Evolutionary conservation across 441 rosid genomes (phyloP).

Genomic region (Pelargonium citronellum): DNA sequence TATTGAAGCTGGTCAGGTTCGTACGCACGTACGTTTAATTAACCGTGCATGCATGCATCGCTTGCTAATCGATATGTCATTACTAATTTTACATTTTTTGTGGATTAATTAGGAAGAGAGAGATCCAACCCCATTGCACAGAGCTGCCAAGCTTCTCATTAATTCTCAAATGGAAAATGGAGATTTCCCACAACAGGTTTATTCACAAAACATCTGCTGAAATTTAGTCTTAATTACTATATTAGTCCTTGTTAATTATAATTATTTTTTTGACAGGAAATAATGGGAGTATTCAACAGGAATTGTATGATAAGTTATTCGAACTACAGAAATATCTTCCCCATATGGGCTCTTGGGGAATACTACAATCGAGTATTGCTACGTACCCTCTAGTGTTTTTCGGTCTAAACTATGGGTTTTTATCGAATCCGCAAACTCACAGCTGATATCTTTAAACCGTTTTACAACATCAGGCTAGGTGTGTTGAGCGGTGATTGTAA

Average conservation of each 20-base stretch:
- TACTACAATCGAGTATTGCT: conserved; percentile 21
- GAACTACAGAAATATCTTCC: conserved; percentile 42
- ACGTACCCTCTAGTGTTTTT: too few species aligned
- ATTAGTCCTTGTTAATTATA: too few species aligned
- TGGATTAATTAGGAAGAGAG: conserved; percentile 30
- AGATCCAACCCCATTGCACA: conserved; percentile 47
- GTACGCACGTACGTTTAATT: conserved; percentile 19
- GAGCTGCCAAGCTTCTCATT: conserved; percentile 43
- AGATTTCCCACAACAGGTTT: conserved; percentile 43
- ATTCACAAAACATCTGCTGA: background rate
- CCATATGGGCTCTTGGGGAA: conserved; percentile 56
- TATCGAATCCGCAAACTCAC: too few species aligned
- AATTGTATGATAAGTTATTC: conserved; percentile 50
- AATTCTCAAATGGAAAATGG: conserved; percentile 37
- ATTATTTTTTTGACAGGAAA: conserved; percentile 27
- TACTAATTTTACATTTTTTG: background rate
- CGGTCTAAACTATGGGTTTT: too few species aligned
- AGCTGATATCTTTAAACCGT: too few species aligned
- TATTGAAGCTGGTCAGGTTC: conserved; percentile 64
- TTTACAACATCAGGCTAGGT: too few species aligned
- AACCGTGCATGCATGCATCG: background rate
- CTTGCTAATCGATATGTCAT: background rate
- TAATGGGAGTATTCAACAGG: conserved; percentile 46
- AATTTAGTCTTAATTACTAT: background rate
- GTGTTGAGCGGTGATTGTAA: too few species aligned